A percentile compares a stretch with the other conserved stretches of the same genome.
Conservation (phyloP, 1,284 basidiomycete genomes). For the Leccinum subatratum region DNA sequence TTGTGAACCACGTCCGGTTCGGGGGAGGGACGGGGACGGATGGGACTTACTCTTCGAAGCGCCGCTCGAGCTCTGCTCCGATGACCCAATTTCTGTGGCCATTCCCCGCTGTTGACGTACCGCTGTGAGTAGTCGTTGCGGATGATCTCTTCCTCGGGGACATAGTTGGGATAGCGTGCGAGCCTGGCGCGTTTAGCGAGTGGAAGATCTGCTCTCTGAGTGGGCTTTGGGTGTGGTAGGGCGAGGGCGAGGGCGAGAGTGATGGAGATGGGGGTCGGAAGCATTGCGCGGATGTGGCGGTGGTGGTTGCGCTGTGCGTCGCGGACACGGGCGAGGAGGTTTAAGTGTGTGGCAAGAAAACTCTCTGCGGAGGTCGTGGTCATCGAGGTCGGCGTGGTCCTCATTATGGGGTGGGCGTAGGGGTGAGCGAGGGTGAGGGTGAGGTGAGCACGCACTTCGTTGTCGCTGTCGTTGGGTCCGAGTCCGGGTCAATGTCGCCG, state of each 20-base stretch:
- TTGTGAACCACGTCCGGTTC: not conserved
- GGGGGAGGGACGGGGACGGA: not conserved
- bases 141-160: conserved; percentile 89
- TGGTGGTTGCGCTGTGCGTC: conserved; percentile 40
- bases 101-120: conserved; percentile 85
- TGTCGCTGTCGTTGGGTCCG: too few species aligned
- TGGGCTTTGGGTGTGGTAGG: conserved; percentile 32
- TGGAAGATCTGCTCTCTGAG: conserved; percentile 52
- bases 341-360: conserved; percentile 46
- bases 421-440: too few species aligned
- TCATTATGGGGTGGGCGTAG: too few species aligned
- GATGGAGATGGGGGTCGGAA: conserved; percentile 39
- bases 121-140: conserved; percentile 90
- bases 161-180: conserved; percentile 69
- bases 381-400: too few species aligned
- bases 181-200: conserved; percentile 67
- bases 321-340: conserved; percentile 41
- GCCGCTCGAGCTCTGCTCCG: conserved; percentile 76
- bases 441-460: too few species aligned
- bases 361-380: conserved; percentile 43
- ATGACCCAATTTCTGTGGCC: conserved; percentile 91
- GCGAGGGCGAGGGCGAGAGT: conserved; percentile 39
- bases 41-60: conserved; percentile 84
- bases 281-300: conserved; percentile 36
- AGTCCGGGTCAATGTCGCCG: too few species aligned